These are phyloP conservation scores for Hansenula sp. DNA, from an alignment of 1,139 yeast species.

Conservation along the genomic window DNA sequence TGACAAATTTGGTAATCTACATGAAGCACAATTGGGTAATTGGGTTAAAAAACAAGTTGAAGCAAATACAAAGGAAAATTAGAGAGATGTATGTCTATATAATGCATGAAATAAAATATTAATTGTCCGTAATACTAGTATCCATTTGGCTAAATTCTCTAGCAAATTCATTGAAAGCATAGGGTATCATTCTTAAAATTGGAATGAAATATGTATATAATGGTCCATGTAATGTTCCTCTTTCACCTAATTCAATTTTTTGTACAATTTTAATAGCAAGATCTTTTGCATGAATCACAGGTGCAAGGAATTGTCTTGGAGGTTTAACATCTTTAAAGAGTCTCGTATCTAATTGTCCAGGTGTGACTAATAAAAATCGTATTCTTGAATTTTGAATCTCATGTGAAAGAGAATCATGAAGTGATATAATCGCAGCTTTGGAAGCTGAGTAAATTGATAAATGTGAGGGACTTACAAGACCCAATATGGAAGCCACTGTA, in stretches of 20 bases:
- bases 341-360: slow-evolving; percentile 62
- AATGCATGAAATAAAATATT: neutral
- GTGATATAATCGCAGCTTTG: slow-evolving; percentile 56
- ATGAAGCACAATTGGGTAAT: slow-evolving; percentile 12
- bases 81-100: neutral
- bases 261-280: slow-evolving; percentile 42
- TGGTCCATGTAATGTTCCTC: slow-evolving; percentile 54
- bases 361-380: slow-evolving; percentile 47
- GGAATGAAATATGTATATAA: slow-evolving; percentile 59
- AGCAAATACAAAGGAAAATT: slow-evolving; percentile 8
- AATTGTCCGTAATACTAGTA: slow-evolving; percentile 13
- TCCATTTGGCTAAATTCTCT: slow-evolving; percentile 57
- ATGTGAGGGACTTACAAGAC: slow-evolving; percentile 65
- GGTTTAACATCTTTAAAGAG: slow-evolving; percentile 63
- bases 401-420: slow-evolving; percentile 53
- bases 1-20: slow-evolving; percentile 22
- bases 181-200: slow-evolving; percentile 48
- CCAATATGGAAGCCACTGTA: slow-evolving; percentile 65
- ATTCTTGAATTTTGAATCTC: slow-evolving; percentile 37
- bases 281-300: slow-evolving; percentile 40
- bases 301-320: slow-evolving; percentile 59
- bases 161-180: slow-evolving; percentile 36
- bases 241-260: slow-evolving; percentile 40
- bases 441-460: slow-evolving; percentile 63
- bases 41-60: slow-evolving; percentile 13